A percentile compares a stretch with the other conserved stretches of the same genome.
Evolutionary conservation across 768 basidiomycete species (phyloP).

Genomic region (Leccinellum albellum): DNA sequence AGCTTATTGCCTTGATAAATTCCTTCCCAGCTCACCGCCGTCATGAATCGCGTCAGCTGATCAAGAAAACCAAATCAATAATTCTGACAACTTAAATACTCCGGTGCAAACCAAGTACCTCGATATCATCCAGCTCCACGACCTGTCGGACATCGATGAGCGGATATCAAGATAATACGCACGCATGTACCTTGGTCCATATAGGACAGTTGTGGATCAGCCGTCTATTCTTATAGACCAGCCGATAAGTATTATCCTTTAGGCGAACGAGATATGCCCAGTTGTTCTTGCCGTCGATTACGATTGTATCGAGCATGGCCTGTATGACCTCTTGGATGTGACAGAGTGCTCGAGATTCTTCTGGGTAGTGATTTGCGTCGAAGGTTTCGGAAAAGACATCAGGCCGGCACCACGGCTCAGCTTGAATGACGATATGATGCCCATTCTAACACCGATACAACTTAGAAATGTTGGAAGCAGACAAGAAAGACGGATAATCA

Average conservation of each 20-base stretch:
- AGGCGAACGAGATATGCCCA: constrained; percentile 33
- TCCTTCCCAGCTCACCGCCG: constrained; percentile 26
- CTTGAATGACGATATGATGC: constrained; percentile 27
- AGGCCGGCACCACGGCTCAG: constrained; percentile 28
- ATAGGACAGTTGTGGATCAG: constrained; percentile 20
- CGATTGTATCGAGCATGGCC: constrained; percentile 31
- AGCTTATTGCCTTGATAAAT: constrained; percentile 22
- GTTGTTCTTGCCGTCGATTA: constrained; percentile 29
- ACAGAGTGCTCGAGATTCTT: constrained; percentile 21
- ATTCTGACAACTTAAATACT: neutral
- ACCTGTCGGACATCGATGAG: constrained; percentile 20
- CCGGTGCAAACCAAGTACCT: constrained; percentile 11
- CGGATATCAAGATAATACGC: neutral
- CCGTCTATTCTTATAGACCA: constrained; percentile 26
- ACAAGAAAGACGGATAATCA: constrained; percentile 1
- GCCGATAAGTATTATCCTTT: constrained; percentile 24
- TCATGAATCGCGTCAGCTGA: constrained; percentile 25
- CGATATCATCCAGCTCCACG: constrained; percentile 31
- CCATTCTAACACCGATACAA: constrained; percentile 20
- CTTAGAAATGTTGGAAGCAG: constrained; percentile 4
- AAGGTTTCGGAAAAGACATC: neutral
- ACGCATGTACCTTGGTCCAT: constrained; percentile 28
- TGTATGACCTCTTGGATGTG: constrained; percentile 31
- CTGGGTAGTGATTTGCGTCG: neutral
- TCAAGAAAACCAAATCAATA: neutral